A percentile compares a stretch with the other conserved stretches of the same genome.
These are phyloP conservation scores for Protomyces inouyei DNA, from an alignment of 1,139 yeast species.

Conservation along the genomic window DNA sequence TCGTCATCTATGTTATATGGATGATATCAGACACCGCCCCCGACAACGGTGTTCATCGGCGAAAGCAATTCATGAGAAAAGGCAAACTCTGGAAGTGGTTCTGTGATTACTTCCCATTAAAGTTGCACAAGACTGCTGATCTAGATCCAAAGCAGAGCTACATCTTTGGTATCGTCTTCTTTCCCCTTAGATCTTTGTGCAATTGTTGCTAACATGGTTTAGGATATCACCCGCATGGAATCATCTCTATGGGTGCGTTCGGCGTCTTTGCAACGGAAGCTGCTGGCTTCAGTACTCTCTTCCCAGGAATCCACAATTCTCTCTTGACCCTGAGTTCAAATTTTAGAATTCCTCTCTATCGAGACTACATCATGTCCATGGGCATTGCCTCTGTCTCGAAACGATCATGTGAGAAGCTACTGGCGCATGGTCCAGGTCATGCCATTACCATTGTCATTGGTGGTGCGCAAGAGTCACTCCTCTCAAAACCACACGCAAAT, in stretches of 20 bases:
- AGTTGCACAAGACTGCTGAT: conserved; percentile 63
- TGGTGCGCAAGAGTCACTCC: conserved; percentile 85
- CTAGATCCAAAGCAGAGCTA: conserved; percentile 53
- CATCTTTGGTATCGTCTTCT: conserved; percentile 23
- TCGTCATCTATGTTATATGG: conserved; percentile 22
- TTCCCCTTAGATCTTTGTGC: background rate
- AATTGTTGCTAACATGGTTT: background rate
- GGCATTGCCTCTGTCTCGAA: conserved; percentile 86
- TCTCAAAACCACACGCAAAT: conserved; percentile 58
- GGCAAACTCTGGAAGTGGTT: conserved; percentile 40
- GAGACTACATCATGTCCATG: conserved; percentile 75
- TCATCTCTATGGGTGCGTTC: conserved; percentile 86
- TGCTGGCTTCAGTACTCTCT: conserved; percentile 56
- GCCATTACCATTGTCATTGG: conserved; percentile 90
- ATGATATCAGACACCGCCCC: conserved; percentile 23
- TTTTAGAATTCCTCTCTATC: conserved; percentile 77
- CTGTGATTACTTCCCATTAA: conserved; percentile 74
- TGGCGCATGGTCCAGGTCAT: conserved; percentile 55
- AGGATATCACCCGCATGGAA: conserved; percentile 96
- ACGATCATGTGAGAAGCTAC: conserved; percentile 60
- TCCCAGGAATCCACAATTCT: conserved; percentile 78
- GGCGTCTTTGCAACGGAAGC: conserved; percentile 80
- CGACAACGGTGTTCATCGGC: conserved; percentile 11
- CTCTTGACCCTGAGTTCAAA: conserved; percentile 78
- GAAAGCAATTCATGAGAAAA: conserved; percentile 16